Evolutionary conservation across 257 asterid genomes (phyloP).

Genomic region (Solanum appendiculatum): DNA sequence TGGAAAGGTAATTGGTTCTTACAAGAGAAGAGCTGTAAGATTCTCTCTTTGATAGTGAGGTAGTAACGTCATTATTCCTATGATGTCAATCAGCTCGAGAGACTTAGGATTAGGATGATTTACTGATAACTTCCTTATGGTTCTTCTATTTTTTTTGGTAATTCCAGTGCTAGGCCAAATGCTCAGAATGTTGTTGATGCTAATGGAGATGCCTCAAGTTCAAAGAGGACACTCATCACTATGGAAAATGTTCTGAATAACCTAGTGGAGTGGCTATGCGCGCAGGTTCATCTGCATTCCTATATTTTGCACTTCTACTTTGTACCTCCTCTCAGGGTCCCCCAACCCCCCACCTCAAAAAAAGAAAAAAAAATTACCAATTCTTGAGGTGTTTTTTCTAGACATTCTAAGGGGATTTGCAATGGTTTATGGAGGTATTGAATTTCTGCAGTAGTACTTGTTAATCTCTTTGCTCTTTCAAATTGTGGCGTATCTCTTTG

Average conservation of each 20-base stretch:
- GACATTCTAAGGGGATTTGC: neutral
- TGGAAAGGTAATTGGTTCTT: conserved; percentile 92
- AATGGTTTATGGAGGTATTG: neutral
- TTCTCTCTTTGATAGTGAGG: conserved; percentile 79
- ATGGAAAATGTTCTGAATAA: conserved; percentile 68
- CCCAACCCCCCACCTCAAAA: neutral
- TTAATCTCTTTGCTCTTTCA: neutral
- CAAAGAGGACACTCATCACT: conserved; percentile 45
- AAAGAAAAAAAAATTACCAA: neutral
- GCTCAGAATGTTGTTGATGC: conserved; percentile 26
- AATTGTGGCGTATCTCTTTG: neutral
- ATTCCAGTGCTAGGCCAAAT: conserved; percentile 69
- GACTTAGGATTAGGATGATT: neutral
- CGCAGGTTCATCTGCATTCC: conserved; percentile 48
- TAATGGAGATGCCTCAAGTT: conserved; percentile 41
- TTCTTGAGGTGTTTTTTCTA: neutral
- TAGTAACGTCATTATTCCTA: conserved; percentile 3
- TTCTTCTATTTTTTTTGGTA: neutral
- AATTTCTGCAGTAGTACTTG: neutral
- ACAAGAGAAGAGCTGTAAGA: conserved; percentile 92
- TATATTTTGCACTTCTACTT: neutral
- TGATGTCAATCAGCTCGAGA: neutral
- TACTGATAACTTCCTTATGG: neutral
- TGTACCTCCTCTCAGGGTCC: neutral
- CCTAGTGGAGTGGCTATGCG: conserved; percentile 82